These are phyloP conservation scores for Ceratocystis destructans DNA, from an alignment of 2,329 filamentous ascomycete species.

Conservation along the genomic window DNA sequence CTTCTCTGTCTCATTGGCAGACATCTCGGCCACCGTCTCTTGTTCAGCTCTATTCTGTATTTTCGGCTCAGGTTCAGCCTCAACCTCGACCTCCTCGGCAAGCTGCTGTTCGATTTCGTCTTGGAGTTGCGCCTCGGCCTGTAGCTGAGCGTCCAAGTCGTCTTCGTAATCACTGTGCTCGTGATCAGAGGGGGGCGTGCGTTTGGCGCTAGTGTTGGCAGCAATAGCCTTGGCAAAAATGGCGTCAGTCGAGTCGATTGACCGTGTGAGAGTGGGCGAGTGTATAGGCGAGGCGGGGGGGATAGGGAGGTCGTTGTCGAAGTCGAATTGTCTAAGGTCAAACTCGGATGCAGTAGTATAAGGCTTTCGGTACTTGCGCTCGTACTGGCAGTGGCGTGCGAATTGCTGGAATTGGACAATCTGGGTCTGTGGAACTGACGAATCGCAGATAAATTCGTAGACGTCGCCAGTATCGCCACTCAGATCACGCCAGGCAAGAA, in stretches of 20 bases:
- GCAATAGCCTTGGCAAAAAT: constrained; percentile 38
- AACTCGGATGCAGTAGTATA: constrained; percentile 66
- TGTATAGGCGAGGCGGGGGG: constrained; percentile 50
- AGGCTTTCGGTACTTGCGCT: constrained; percentile 77
- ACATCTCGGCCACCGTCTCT: not conserved
- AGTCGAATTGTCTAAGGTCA: constrained; percentile 73
- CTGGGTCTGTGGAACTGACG: constrained; percentile 52
- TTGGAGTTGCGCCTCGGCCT: constrained; percentile 15
- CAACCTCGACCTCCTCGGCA: constrained; percentile 34
- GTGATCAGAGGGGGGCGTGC: constrained; percentile 23
- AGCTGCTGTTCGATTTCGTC: constrained; percentile 27
- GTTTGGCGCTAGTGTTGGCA: constrained; percentile 33
- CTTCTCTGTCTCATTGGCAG: constrained; percentile 3
- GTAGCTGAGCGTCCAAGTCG: constrained; percentile 14
- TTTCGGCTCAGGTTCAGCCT: not conserved
- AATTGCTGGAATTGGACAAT: constrained; percentile 69
- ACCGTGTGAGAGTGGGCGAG: constrained; percentile 41
- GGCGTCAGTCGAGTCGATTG: constrained; percentile 44
- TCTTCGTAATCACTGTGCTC: constrained; percentile 10
- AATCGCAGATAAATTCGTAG: constrained; percentile 96
- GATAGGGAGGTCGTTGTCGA: constrained; percentile 50
- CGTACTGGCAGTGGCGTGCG: constrained; percentile 90
- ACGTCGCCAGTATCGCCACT: constrained; percentile 88
- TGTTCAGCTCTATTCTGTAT: not conserved
- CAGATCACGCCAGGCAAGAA: constrained; percentile 88